Conservation (phyloP, 2,329 filamentous ascomycete species). For the Didymella segeticola region DNA sequence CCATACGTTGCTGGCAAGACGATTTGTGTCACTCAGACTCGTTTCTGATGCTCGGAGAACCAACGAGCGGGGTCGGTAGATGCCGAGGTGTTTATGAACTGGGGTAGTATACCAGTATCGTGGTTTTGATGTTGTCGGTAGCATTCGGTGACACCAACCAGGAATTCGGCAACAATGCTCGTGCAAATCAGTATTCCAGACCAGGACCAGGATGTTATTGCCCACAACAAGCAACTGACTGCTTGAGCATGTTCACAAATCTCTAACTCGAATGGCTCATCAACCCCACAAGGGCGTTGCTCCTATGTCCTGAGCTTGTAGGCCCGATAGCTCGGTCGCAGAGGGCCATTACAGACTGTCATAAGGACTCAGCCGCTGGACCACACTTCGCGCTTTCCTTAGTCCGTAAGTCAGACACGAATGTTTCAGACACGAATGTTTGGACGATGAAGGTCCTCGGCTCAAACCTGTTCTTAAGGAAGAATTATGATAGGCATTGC, state of each 20-base stretch:
- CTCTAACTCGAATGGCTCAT: no score
- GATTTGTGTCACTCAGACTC: background rate
- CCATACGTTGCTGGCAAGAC: background rate
- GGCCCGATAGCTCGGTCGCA: no score
- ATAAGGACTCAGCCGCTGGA: background rate
- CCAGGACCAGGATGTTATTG: background rate
- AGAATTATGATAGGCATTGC: background rate
- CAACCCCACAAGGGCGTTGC: no score
- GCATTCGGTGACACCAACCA: background rate
- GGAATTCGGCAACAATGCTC: background rate
- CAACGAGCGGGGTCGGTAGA: background rate
- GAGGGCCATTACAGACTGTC: background rate
- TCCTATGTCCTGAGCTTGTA: no score
- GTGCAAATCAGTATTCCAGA: constrained; percentile 1
- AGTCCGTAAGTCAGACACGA: no score
- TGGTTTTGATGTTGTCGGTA: constrained; percentile 2
- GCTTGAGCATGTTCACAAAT: background rate
- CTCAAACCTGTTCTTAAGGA: background rate
- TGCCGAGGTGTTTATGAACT: background rate
- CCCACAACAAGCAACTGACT: background rate
- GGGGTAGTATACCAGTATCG: background rate
- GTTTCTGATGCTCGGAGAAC: background rate
- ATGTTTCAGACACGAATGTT: no score
- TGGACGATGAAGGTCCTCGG: background rate
- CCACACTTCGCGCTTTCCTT: background rate